Base-by-base conservation (phyloP, 192 early-diverging fungal genomes). In the Diversispora eburnea region DNA sequence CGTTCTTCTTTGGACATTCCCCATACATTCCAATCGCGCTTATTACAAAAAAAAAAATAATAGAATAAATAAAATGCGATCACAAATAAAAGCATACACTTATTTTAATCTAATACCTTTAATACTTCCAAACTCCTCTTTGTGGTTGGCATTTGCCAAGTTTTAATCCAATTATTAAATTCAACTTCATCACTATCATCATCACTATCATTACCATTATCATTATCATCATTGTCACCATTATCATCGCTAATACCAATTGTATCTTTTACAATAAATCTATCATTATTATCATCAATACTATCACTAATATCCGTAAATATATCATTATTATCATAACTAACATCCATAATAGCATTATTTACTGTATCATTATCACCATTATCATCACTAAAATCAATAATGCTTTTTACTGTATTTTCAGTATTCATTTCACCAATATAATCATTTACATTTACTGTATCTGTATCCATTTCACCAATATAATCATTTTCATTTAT, bases 1-100 rank as follows among this genome's bases (percentile, higher is more conserved):
- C 87, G 78, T 73, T 88, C 87, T 0, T 1, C 10, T 49, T 43
- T 60, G 1, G 83, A 82, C 83, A 87, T 82, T 19, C 76, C 19
- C 87, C 87, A 88, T 13, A 88, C 75, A 73, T 81, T 68, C 3
- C 20, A 17, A 63, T 77, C 78, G 6, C 2, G 0, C 25, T 33
- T 33, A 33, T 33, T 33, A 33, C 25, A 33, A 33, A 33, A 33
- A 33, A 1, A 33, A 1, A 33, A 1, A 33, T 33, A 33, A 33
- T 33, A 33, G 25, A 33, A 33, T 33, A 33, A 33, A 33, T 33
- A 33, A 33, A 33, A 33, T 33, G 25, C 0, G 25, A 33, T 33
- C 25, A 33, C 2, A 33, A 33, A 33, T 2, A 33, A n/a, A n/a
- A 33, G 25, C 25, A 33, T 33, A 33, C 25, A 33, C 25, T 33